These are phyloP conservation scores for Eremochloa ophiuroides DNA, from an alignment of 176 grass and related monocot genomes.

Conservation along the genomic window DNA sequence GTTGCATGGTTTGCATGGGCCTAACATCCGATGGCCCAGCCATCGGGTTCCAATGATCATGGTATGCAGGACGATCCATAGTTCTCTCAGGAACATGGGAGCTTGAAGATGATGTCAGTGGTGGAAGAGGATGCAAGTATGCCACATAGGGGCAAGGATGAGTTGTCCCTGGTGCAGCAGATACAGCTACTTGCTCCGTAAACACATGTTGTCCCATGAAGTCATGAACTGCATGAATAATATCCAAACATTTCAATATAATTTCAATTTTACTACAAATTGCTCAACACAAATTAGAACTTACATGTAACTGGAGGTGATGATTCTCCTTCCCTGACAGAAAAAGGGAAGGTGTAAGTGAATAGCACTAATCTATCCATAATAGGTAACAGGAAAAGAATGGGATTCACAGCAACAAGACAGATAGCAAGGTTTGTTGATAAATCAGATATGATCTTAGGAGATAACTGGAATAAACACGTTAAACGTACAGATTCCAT, in stretches of 20 bases:
- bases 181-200: constrained; percentile 47
- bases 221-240: constrained; percentile 63
- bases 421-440: background rate
- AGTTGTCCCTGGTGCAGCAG: constrained; percentile 37
- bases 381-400: background rate
- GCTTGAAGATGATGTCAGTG: constrained; percentile 44
- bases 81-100: constrained; percentile 49
- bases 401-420: background rate
- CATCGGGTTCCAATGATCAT: constrained; percentile 60
- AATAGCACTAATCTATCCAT: background rate
- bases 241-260: constrained; percentile 6
- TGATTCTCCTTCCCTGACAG: constrained; percentile 67
- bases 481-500: background rate
- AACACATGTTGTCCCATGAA: constrained; percentile 56
- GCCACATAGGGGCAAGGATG: constrained; percentile 62
- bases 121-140: constrained; percentile 59
- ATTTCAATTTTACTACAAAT: background rate
- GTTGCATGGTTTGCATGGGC: constrained; percentile 36
- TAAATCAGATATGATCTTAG: background rate
- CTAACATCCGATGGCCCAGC: constrained; percentile 54
- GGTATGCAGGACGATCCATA: constrained; percentile 49
- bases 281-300: constrained; percentile 30
- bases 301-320: constrained; percentile 70
- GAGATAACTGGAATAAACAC: constrained; percentile 1
- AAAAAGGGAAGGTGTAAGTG: constrained; percentile 20